Conservation (phyloP, 805 yeast genomes). For the Metschnikowia gruessii region DNA sequence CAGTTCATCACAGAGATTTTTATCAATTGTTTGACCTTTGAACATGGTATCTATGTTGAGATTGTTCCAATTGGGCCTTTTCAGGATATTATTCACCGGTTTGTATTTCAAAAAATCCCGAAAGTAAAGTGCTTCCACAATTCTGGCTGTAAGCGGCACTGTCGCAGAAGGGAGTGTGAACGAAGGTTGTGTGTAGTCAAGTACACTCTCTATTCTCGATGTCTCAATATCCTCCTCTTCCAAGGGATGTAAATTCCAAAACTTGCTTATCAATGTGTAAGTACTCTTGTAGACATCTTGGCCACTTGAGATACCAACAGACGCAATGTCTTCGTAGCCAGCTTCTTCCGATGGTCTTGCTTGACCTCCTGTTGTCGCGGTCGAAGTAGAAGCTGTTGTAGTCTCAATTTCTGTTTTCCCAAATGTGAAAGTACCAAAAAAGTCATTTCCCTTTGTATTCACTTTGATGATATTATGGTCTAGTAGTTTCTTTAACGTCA, state of each 20-base stretch:
- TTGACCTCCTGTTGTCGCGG: slow-evolving; percentile 6
- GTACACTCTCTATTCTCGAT: slow-evolving; percentile 13
- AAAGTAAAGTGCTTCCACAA: slow-evolving; percentile 66
- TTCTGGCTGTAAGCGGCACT: slow-evolving; percentile 69
- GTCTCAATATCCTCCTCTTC: slow-evolving; percentile 23
- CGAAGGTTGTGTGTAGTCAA: slow-evolving; percentile 46
- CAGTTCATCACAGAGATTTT: slow-evolving; percentile 31
- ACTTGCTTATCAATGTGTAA: slow-evolving; percentile 38
- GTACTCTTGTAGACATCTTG: slow-evolving; percentile 29
- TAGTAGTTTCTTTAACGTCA: slow-evolving; percentile 47
- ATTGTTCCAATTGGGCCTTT: slow-evolving; percentile 46
- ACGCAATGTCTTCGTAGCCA: slow-evolving; percentile 16
- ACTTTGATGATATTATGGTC: slow-evolving; percentile 47
- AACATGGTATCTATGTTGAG: slow-evolving; percentile 40
- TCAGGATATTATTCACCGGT: slow-evolving; percentile 34
- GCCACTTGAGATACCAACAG: slow-evolving; percentile 33
- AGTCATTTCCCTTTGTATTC: slow-evolving; percentile 21
- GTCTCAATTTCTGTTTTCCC: slow-evolving; percentile 17
- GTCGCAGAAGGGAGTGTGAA: slow-evolving; percentile 75
- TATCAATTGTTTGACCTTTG: slow-evolving; percentile 39
- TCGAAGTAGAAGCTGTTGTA: slow-evolving; percentile 14
- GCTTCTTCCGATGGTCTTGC: slow-evolving; percentile 8
- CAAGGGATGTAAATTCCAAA: slow-evolving; percentile 49
- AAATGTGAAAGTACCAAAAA: slow-evolving; percentile 23
- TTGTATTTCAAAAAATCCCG: slow-evolving; percentile 48